Evolutionary conservation across 2,329 filamentous ascomycete genomes (phyloP).

Genomic region (Tothia fuscella): DNA sequence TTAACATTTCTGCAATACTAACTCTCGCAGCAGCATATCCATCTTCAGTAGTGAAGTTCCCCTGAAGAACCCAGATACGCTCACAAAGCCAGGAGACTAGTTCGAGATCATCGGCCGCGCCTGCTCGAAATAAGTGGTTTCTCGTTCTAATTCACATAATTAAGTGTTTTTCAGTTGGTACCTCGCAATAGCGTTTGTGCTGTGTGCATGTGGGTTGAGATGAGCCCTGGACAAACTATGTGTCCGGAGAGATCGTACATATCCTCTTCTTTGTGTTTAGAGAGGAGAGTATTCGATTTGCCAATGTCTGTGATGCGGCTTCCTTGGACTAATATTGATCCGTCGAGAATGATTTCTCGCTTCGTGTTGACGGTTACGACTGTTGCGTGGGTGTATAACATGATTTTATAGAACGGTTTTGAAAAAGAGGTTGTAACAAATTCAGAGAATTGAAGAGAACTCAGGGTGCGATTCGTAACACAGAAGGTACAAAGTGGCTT

Average conservation of each 20-base stretch:
- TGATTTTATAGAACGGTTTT: too few species aligned
- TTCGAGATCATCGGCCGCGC: slow-evolving; percentile 39
- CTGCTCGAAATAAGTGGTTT: neutral
- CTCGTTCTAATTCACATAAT: too few species aligned
- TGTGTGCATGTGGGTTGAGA: slow-evolving; percentile 40
- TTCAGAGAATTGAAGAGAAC: too few species aligned
- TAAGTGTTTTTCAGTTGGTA: too few species aligned
- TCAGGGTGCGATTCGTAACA: too few species aligned
- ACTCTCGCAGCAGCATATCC: slow-evolving; percentile 35
- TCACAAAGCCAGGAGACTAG: slow-evolving; percentile 41
- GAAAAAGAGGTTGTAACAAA: too few species aligned
- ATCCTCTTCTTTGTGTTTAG: slow-evolving; percentile 22
- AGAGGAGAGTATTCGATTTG: slow-evolving; percentile 24
- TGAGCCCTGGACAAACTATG: slow-evolving; percentile 37
- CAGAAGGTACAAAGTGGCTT: too few species aligned
- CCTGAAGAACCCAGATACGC: slow-evolving; percentile 37
- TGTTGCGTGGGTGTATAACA: slow-evolving; percentile 38
- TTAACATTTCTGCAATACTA: slow-evolving; percentile 28
- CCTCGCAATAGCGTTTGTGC: slow-evolving; percentile 38
- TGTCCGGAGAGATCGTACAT: too few species aligned
- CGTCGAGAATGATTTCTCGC: slow-evolving; percentile 35
- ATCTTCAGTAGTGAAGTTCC: slow-evolving; percentile 33
- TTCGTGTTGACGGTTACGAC: slow-evolving; percentile 39
- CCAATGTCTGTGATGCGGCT: slow-evolving; percentile 33
- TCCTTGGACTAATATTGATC: slow-evolving; percentile 31